These are phyloP conservation scores for Thielaviopsis musarum DNA, from an alignment of 2,329 filamentous ascomycete genomes.

Conservation along the genomic window DNA sequence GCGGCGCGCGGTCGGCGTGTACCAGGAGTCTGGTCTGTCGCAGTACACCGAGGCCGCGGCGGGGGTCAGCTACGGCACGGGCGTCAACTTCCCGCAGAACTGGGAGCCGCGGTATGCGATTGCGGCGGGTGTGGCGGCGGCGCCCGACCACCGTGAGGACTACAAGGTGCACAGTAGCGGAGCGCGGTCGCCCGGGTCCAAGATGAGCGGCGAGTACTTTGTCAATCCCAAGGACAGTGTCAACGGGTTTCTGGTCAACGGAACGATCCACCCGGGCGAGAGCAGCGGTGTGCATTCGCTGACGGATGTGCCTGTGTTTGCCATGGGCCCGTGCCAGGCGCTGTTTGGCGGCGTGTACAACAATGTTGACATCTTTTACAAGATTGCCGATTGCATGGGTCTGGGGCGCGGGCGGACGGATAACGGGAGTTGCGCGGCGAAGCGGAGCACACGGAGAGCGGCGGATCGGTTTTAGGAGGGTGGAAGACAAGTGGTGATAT, in stretches of 20 bases:
- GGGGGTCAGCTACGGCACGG: constrained; percentile 52
- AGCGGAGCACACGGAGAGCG: constrained; percentile 5
- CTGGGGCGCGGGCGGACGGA: constrained; percentile 20
- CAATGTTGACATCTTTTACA: constrained; percentile 59
- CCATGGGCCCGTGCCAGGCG: constrained; percentile 63
- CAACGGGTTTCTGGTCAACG: constrained; percentile 57
- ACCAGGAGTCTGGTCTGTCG: constrained; percentile 55
- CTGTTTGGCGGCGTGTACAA: constrained; percentile 55
- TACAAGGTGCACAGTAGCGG: constrained; percentile 53
- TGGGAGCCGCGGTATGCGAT: constrained; percentile 77
- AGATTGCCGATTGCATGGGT: constrained; percentile 53
- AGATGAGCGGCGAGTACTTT: constrained; percentile 39
- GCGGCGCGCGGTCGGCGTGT: constrained; percentile 57
- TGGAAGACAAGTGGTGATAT: background rate
- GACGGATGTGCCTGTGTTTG: constrained; percentile 65
- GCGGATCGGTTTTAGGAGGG: constrained; percentile 9
- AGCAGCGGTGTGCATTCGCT: constrained; percentile 58
- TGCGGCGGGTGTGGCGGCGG: constrained; percentile 52
- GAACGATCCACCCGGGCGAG: constrained; percentile 48
- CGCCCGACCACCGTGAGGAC: constrained; percentile 61
- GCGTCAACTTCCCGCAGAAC: constrained; percentile 61
- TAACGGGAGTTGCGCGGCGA: background rate
- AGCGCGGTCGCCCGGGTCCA: constrained; percentile 43
- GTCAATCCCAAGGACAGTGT: constrained; percentile 50
- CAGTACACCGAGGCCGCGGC: constrained; percentile 49